These are phyloP conservation scores for Closterium sp. DNA, from an alignment of 139 green algal species.

Conservation along the genomic window DNA sequence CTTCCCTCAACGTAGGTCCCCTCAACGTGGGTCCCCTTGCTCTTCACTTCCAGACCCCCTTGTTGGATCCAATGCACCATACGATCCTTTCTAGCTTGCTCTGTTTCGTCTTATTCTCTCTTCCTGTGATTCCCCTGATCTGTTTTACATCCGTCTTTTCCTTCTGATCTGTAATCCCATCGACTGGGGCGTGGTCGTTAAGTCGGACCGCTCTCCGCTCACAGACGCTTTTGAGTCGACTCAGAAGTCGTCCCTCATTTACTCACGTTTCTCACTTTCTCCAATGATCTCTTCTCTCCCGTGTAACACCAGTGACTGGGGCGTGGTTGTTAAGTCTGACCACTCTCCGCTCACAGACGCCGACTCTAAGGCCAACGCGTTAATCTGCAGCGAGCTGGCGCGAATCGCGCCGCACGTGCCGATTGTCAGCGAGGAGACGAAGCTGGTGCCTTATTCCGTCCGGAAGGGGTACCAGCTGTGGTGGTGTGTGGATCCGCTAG, in stretches of 20 bases:
- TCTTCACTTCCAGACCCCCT: no score
- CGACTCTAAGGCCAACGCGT: constrained; percentile 70
- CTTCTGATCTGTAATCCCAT: neutral
- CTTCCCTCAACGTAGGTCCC: no score
- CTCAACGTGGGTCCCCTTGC: no score
- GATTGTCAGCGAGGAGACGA: constrained; percentile 84
- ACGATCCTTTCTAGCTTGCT: no score
- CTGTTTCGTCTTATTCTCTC: no score
- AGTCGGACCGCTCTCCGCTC: constrained; percentile 73
- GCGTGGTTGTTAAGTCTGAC: constrained; percentile 73
- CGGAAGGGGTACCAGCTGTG: constrained; percentile 60
- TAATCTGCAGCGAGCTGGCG: constrained; percentile 65
- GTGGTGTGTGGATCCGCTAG: constrained; percentile 83
- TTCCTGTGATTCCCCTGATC: no score
- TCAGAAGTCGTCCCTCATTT: no score
- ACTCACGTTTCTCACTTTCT: neutral
- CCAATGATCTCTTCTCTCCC: neutral
- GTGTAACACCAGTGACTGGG: constrained; percentile 3
- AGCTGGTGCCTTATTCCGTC: constrained; percentile 60
- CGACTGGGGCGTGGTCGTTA: constrained; percentile 62
- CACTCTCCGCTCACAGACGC: constrained; percentile 73
- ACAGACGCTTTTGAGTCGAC: constrained; percentile 59
- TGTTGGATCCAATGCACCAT: no score
- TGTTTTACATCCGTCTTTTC: neutral
- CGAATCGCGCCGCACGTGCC: constrained; percentile 68